Conservation (phyloP, 2,329 filamentous ascomycete genomes). For the Geosmithia putterillii region DNA sequence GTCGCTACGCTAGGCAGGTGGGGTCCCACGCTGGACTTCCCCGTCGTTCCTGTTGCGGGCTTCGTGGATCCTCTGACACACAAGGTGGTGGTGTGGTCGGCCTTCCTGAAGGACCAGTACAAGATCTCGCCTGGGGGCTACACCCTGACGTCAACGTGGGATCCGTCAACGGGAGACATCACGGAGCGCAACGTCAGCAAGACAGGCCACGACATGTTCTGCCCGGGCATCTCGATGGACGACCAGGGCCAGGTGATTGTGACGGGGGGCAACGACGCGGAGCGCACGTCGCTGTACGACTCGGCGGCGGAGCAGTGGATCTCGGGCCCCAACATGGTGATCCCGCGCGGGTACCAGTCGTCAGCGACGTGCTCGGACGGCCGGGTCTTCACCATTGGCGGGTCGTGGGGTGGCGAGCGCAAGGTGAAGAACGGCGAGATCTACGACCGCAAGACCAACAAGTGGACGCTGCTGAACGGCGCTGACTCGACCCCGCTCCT, state of each 20-base stretch:
- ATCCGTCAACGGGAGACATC: constrained; percentile 5
- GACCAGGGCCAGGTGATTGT: constrained; percentile 36
- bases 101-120: constrained; percentile 4
- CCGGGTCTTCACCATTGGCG: constrained; percentile 44
- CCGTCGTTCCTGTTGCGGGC: constrained; percentile 19
- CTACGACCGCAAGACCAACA: constrained; percentile 28
- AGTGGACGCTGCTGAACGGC: constrained; percentile 30
- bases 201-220: constrained; percentile 43
- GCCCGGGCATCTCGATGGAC: constrained; percentile 39
- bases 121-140: neutral
- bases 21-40: constrained; percentile 21
- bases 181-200: constrained; percentile 19
- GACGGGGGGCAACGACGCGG: constrained; percentile 37
- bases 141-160: constrained; percentile 5
- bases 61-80: constrained; percentile 12
- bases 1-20: constrained; percentile 14
- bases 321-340: constrained; percentile 26
- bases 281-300: constrained; percentile 35
- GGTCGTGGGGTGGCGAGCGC: constrained; percentile 33
- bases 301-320: constrained; percentile 23
- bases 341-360: constrained; percentile 39
- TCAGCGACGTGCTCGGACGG: constrained; percentile 37
- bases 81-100: constrained; percentile 13
- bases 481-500: constrained; percentile 27
- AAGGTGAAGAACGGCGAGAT: constrained; percentile 44